phyloP scores from a whole-genome alignment of 164 flowering plant species.

The Vitis vinifera region ASM3070453v1 NC_081809.1:7420501-7421000 shows the following conservation, averaged over 20 bases:
- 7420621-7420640: background rate
- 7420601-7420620: slow-evolving; percentile 5
- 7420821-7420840: background rate
- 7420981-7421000: background rate
- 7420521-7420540: slow-evolving; percentile 2
- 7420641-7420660: background rate
- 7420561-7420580: slow-evolving; percentile 96
- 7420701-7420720: no score
- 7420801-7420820: background rate
- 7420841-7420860: background rate
- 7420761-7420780: background rate
- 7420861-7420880: background rate
- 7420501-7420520: background rate
- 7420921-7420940: background rate
- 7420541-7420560: slow-evolving; percentile 85
- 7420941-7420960: background rate
- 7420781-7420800: background rate
- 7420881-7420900: background rate
- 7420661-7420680: background rate
- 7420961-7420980: background rate
- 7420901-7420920: background rate
- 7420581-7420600: slow-evolving; percentile 90
- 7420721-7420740: no score
- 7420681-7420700: no score
- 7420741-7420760: no score